Evolutionary conservation across 2,329 filamentous ascomycete species (phyloP).

Genomic region (Fonsecaea erecta): DNA sequence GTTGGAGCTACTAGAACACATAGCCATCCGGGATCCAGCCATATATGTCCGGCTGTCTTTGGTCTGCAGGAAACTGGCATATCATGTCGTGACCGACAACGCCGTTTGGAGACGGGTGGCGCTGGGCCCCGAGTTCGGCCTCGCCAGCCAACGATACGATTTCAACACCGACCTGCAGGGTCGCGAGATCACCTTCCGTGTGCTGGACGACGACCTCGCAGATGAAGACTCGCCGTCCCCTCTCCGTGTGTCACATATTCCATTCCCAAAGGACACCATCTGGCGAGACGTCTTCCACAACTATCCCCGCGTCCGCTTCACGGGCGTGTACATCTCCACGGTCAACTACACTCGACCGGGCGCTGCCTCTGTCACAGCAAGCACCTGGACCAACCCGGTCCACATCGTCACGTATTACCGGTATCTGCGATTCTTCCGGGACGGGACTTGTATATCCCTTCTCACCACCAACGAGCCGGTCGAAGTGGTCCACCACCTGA

Average conservation of each 20-base stretch:
- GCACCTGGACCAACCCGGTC: conserved; percentile 80
- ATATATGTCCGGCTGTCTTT: conserved; percentile 75
- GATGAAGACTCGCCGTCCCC: conserved; percentile 38
- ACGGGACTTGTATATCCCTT: conserved; percentile 81
- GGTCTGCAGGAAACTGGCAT: conserved; percentile 87
- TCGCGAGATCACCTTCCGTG: conserved; percentile 31
- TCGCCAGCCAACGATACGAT: conserved; percentile 79
- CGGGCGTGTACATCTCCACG: conserved; percentile 93
- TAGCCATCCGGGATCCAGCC: conserved; percentile 75
- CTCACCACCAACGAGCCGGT: conserved; percentile 79
- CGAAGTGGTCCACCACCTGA: conserved; percentile 86
- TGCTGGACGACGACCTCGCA: conserved; percentile 36
- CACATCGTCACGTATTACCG: conserved; percentile 98
- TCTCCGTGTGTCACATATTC: conserved; percentile 36
- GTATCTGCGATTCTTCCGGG: conserved; percentile 91
- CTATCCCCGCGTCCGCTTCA: conserved; percentile 87
- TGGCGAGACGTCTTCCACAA: conserved; percentile 75
- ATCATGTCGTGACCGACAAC: conserved; percentile 81
- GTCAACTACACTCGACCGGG: conserved; percentile 92
- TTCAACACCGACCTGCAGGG: conserved; percentile 68
- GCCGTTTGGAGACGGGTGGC: conserved; percentile 82
- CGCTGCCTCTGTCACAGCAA: conserved; percentile 69
- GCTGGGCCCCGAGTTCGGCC: conserved; percentile 73
- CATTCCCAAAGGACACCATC: conserved; percentile 40
- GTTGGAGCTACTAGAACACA: conserved; percentile 74